These are phyloP conservation scores for Cryptosporidium canis DNA, from an alignment of 169 alveolate species.

Conservation along the genomic window DNA sequence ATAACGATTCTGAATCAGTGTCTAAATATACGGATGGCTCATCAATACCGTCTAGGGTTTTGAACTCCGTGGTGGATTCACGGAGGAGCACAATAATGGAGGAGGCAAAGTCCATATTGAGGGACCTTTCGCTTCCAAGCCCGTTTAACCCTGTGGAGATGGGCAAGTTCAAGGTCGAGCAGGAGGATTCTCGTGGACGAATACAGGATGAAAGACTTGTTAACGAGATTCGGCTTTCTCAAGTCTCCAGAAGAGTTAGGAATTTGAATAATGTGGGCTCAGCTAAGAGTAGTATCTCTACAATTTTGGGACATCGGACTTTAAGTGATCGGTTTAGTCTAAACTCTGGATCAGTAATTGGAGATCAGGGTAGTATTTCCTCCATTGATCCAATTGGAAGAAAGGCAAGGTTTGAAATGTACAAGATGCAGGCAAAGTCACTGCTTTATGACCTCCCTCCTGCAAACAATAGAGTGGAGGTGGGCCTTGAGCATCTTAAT, in stretches of 20 bases:
- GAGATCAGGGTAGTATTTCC: slow-evolving; percentile 54
- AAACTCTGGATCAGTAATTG: slow-evolving; percentile 33
- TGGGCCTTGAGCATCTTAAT: background rate
- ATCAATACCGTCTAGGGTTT: background rate
- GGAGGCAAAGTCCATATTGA: slow-evolving; percentile 18
- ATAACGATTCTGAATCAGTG: background rate
- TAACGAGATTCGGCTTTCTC: background rate
- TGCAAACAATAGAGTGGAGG: slow-evolving; percentile 29
- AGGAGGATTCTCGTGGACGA: background rate
- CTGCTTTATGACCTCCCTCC: slow-evolving; percentile 57
- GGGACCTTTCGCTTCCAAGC: slow-evolving; percentile 24
- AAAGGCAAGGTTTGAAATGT: slow-evolving; percentile 67
- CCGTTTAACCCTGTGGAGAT: slow-evolving; percentile 52
- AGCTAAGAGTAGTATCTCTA: slow-evolving; percentile 17
- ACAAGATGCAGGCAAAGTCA: slow-evolving; percentile 67
- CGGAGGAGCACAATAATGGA: slow-evolving; percentile 30
- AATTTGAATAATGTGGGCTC: background rate
- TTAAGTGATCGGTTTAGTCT: slow-evolving; percentile 54
- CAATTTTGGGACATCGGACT: slow-evolving; percentile 14
- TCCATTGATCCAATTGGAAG: slow-evolving; percentile 70
- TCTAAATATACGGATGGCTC: background rate
- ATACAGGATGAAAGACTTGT: background rate
- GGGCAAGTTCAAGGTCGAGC: background rate
- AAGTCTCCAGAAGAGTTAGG: background rate
- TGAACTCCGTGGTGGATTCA: background rate